These are phyloP conservation scores for Cercospora sp. DNA, from an alignment of 2,329 filamentous ascomycete species.

Conservation along the genomic window DNA sequence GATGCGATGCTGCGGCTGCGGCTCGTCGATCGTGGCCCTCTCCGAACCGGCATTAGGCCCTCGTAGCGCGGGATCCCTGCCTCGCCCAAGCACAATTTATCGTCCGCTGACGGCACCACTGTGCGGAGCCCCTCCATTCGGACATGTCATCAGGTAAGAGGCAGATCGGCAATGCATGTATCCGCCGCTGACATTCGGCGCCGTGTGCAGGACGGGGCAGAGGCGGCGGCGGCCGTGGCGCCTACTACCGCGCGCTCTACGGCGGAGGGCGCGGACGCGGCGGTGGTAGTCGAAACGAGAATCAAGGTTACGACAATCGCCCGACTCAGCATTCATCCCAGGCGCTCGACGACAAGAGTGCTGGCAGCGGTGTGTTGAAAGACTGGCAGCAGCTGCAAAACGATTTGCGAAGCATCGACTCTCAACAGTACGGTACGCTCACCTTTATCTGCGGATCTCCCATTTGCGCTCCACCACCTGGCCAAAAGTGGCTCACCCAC, in stretches of 20 bases:
- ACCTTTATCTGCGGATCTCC: neutral
- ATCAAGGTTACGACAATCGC: neutral
- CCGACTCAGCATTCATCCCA: slow-evolving; percentile 1
- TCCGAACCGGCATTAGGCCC: neutral
- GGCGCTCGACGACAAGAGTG: neutral
- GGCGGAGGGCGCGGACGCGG: slow-evolving; percentile 28
- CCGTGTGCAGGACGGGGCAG: slow-evolving; percentile 22
- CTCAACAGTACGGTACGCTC: slow-evolving; percentile 37
- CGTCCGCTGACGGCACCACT: neutral
- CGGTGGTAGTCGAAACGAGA: slow-evolving; percentile 15
- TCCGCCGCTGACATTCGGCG: slow-evolving; percentile 13
- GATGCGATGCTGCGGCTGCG: neutral
- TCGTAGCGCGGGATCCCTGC: slow-evolving; percentile 6
- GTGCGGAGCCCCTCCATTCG: neutral
- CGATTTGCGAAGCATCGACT: slow-evolving; percentile 34
- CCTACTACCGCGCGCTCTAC: slow-evolving; percentile 36
- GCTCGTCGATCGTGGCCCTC: neutral
- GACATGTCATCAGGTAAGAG: slow-evolving; percentile 23
- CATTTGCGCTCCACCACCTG: neutral
- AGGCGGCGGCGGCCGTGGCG: slow-evolving; percentile 36
- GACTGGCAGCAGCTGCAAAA: slow-evolving; percentile 32
- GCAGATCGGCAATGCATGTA: neutral
- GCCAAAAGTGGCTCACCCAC: neutral
- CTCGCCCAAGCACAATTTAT: neutral
- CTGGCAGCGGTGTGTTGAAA: neutral